These are phyloP conservation scores for Penicillium sp. DNA, from an alignment of 2,329 filamentous ascomycete species.

Conservation along the genomic window DNA sequence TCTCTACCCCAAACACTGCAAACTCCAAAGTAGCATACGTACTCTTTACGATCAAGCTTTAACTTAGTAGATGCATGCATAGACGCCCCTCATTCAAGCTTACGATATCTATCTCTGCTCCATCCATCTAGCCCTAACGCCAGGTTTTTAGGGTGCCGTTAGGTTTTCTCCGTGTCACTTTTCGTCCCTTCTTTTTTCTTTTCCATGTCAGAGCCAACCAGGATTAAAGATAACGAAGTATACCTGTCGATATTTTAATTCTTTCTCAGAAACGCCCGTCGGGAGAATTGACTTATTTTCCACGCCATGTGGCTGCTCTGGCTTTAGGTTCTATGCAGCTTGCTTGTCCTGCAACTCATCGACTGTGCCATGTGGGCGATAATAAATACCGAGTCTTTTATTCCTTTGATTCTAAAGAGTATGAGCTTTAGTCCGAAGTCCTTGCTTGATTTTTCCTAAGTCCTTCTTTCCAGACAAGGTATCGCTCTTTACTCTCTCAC, in stretches of 20 bases:
- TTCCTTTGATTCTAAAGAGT: neutral
- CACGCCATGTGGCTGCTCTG: constrained; percentile 12
- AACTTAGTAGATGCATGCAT: neutral
- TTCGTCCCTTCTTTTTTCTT: neutral
- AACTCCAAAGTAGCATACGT: neutral
- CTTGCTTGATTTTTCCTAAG: neutral
- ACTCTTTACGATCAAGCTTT: neutral
- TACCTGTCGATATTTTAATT: constrained; percentile 1
- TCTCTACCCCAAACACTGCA: neutral
- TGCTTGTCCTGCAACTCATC: neutral
- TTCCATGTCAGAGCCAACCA: neutral
- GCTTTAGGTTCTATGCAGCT: neutral
- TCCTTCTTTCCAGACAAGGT: neutral
- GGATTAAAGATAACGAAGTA: neutral
- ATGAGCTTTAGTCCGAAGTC: neutral
- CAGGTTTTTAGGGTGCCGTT: neutral
- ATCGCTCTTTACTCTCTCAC: neutral
- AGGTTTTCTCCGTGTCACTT: constrained; percentile 14
- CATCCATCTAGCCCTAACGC: neutral
- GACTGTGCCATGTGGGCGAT: constrained; percentile 7
- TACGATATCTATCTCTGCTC: neutral
- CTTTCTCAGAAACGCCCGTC: neutral
- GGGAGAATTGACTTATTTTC: constrained; percentile 7
- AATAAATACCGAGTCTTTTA: neutral
- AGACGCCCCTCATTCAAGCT: neutral